phyloP scores from a whole-genome alignment of 257 asterid genomes.

The Plantago elongata region DNA sequence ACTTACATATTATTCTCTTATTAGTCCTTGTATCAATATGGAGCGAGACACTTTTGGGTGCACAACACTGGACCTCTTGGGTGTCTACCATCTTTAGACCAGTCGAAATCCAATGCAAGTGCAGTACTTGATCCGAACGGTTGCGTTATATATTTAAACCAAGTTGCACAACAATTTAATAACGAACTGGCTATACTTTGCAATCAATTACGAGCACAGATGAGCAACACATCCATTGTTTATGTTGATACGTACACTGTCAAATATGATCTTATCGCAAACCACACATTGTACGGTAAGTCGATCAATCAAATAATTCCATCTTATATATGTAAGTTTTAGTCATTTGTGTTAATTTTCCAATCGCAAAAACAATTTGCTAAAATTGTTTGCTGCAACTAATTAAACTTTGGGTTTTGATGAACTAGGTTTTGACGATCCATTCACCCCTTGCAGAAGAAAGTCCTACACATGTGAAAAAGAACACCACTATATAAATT shows the following conservation, averaged over 20 bases:
- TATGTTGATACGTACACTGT: neutral
- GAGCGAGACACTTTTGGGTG: constrained; percentile 10
- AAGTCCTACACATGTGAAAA: constrained; percentile 23
- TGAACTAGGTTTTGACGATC: constrained; percentile 25
- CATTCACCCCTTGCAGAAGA: constrained; percentile 35
- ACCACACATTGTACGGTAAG: neutral
- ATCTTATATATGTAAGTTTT: neutral
- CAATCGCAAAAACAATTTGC: neutral
- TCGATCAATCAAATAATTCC: neutral
- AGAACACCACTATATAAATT: constrained; percentile 25
- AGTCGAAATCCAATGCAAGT: too few species aligned
- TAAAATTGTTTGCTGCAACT: neutral
- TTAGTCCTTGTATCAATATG: neutral
- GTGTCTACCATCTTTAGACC: too few species aligned
- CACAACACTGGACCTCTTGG: constrained; percentile 13
- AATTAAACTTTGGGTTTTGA: neutral
- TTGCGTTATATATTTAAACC: neutral
- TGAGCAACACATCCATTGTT: neutral
- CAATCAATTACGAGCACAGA: neutral
- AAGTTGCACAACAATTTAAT: neutral
- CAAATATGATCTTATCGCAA: constrained; percentile 2
- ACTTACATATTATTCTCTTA: too few species aligned
- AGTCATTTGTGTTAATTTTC: neutral
- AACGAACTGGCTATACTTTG: neutral
- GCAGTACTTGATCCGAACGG: neutral